phyloP scores from a whole-genome alignment of 1,284 basidiomycete genomes.

The Microbotryum saponariae region DNA sequence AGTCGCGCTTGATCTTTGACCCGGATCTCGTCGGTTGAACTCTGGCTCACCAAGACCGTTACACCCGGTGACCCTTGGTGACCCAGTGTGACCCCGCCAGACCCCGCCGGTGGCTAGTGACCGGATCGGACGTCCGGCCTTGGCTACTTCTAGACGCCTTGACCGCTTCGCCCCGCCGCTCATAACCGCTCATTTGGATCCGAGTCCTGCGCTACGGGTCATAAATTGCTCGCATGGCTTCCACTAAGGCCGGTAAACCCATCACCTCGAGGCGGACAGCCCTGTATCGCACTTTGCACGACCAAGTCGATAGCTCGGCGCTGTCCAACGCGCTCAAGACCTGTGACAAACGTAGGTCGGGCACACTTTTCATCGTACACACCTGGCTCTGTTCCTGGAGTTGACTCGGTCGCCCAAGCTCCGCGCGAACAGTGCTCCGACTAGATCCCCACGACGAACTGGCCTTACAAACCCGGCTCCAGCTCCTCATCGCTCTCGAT shows the following conservation, averaged over 20 bases:
- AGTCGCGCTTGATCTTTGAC: no score
- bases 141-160: no score
- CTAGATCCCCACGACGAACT: conserved; percentile 21
- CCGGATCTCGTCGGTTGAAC: no score
- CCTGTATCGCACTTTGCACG: conserved; percentile 25
- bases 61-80: no score
- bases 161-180: no score
- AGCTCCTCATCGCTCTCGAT: conserved; percentile 34
- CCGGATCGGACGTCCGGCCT: no score
- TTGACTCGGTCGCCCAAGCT: background rate
- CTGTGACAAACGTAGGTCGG: conserved; percentile 10
- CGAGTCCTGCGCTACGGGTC: no score
- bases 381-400: background rate
- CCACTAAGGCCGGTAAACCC: background rate
- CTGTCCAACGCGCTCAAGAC: conserved; percentile 19
- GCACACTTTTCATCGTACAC: background rate
- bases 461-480: conserved; percentile 24
- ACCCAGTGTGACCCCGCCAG: no score
- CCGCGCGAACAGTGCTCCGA: conserved; percentile 25
- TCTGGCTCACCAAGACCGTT: no score
- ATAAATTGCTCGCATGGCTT: no score
- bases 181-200: no score
- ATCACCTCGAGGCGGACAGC: background rate
- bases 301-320: conserved; percentile 13
- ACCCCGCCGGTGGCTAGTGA: no score